phyloP scores from a whole-genome alignment of 352 stramenopile species.

The Phytophthora quininea region DNA sequence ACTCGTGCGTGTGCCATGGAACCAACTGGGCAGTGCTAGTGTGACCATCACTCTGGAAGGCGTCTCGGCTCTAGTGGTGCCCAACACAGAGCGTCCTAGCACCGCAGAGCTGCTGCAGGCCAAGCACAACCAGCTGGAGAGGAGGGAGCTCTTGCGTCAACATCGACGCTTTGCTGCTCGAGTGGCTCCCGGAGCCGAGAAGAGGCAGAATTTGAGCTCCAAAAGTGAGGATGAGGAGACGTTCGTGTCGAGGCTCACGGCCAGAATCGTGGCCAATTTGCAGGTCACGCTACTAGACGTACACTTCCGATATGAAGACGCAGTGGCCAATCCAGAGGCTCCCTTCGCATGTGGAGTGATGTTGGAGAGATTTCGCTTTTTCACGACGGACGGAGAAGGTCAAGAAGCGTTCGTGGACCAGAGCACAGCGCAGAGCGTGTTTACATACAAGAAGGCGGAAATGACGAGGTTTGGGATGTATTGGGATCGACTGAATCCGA shows the following conservation, averaged over 20 bases:
- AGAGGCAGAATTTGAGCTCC: slow-evolving; percentile 8
- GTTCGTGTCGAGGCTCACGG: slow-evolving; percentile 78
- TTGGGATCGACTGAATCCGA: slow-evolving; percentile 62
- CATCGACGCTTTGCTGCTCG: slow-evolving; percentile 64
- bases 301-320: slow-evolving; percentile 83
- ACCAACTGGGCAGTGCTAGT: slow-evolving; percentile 78
- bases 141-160: slow-evolving; percentile 71
- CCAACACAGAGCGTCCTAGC: slow-evolving; percentile 60
- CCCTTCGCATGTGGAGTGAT: slow-evolving; percentile 81
- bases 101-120: slow-evolving; percentile 56
- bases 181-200: slow-evolving; percentile 27
- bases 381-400: slow-evolving; percentile 76
- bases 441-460: slow-evolving; percentile 71
- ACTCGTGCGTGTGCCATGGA: slow-evolving; percentile 86
- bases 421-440: slow-evolving; percentile 34
- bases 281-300: slow-evolving; percentile 77
- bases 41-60: slow-evolving; percentile 80
- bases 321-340: slow-evolving; percentile 55
- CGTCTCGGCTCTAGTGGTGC: slow-evolving; percentile 69
- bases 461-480: slow-evolving; percentile 61
- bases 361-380: slow-evolving; percentile 67
- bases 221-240: slow-evolving; percentile 73
- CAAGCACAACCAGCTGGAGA: slow-evolving; percentile 69
- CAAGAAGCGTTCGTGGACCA: slow-evolving; percentile 76
- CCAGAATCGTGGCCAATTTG: slow-evolving; percentile 81